A percentile compares a stretch with the other conserved stretches of the same genome.
Evolutionary conservation across 495 filamentous ascomycete species (phyloP).

Genomic region (Trichoderma asperelloides): DNA sequence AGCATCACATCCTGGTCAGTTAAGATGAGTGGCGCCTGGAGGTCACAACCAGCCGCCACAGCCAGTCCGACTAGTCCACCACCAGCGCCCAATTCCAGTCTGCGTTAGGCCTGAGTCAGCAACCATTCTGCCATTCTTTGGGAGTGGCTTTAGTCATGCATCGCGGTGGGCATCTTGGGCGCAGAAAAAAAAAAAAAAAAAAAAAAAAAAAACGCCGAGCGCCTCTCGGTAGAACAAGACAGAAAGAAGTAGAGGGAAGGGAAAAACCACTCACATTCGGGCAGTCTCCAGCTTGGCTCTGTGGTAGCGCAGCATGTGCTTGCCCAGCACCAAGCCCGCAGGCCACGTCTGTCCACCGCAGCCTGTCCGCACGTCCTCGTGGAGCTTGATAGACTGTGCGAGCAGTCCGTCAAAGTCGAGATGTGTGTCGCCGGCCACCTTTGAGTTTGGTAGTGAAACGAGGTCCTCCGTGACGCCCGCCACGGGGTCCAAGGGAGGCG

Average conservation of each 20-base stretch:
- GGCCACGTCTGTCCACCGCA: slow-evolving; percentile 94
- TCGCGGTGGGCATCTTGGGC: not conserved
- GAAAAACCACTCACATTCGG: slow-evolving; percentile 58
- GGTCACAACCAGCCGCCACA: slow-evolving; percentile 49
- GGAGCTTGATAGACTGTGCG: slow-evolving; percentile 55
- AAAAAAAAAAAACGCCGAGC: not conserved
- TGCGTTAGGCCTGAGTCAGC: slow-evolving; percentile 24
- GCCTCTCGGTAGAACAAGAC: slow-evolving; percentile 2
- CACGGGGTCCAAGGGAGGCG: slow-evolving; percentile 38
- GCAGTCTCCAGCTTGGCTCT: slow-evolving; percentile 48
- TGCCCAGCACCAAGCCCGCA: slow-evolving; percentile 77
- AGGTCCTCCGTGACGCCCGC: slow-evolving; percentile 53
- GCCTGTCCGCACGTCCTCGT: slow-evolving; percentile 75
- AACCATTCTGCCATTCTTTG: slow-evolving; percentile 12
- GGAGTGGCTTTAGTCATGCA: slow-evolving; percentile 11
- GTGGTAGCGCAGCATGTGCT: slow-evolving; percentile 70
- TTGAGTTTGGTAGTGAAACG: slow-evolving; percentile 54
- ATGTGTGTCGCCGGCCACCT: slow-evolving; percentile 51
- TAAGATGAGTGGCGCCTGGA: slow-evolving; percentile 51
- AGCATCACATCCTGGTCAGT: slow-evolving; percentile 86
- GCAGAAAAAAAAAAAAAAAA: not conserved
- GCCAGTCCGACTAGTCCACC: slow-evolving; percentile 77
- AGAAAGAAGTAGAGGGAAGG: slow-evolving; percentile 5
- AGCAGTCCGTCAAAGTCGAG: slow-evolving; percentile 71
- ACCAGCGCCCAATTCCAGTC: slow-evolving; percentile 87